phyloP scores from a whole-genome alignment of 2,329 filamentous ascomycete genomes.

The Sporothrix protearum region DNA sequence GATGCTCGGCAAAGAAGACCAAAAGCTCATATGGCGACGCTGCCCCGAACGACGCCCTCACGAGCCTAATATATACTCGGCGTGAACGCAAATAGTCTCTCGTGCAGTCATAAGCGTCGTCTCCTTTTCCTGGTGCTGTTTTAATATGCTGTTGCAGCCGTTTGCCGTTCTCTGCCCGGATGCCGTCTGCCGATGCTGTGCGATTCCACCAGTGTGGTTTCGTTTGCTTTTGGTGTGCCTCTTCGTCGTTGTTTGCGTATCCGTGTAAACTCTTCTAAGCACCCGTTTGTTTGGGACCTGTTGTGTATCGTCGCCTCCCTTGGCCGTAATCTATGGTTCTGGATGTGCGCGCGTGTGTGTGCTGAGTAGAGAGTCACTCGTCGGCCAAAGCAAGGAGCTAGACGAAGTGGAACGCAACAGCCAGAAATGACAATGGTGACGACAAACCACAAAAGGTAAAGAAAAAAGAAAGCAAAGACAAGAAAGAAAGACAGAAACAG shows the following conservation, averaged over 20 bases:
- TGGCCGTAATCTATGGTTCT: neutral
- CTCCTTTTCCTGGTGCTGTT: neutral
- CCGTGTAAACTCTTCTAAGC: neutral
- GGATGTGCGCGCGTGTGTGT: neutral
- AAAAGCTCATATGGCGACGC: neutral
- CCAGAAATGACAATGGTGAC: neutral
- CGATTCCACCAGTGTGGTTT: neutral
- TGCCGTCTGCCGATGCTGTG: neutral
- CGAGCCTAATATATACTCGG: neutral
- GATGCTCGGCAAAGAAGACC: neutral
- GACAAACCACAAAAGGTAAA: neutral
- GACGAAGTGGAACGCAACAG: constrained; percentile 4
- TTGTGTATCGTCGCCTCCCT: neutral
- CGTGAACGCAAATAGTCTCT: too few species aligned
- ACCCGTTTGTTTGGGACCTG: neutral
- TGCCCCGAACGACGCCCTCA: neutral
- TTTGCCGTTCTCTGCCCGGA: neutral
- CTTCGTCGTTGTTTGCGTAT: neutral
- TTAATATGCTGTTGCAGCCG: neutral
- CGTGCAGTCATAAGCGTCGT: neutral
- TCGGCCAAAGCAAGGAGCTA: constrained; percentile 10
- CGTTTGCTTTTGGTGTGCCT: neutral
- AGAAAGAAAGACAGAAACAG: neutral
- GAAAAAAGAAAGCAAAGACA: constrained; percentile 14
- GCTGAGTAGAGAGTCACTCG: constrained; percentile 3